Conservation (phyloP, 805 yeast species). For the Wickerhamiella parazyma region DNA sequence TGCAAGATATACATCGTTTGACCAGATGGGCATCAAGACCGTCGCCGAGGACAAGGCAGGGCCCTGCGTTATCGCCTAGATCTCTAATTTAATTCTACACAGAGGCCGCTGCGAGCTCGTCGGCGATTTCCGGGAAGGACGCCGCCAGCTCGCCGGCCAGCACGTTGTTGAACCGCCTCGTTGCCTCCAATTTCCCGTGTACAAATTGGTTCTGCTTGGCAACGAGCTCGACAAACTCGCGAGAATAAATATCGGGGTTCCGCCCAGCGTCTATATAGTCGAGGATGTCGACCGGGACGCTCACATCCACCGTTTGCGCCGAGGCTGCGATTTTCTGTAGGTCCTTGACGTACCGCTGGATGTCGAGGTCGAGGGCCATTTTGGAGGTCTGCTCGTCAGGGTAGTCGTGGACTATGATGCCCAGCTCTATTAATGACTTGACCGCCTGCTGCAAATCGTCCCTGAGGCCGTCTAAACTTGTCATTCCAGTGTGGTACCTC, state of each 20-base stretch:
- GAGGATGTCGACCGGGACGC: conserved; percentile 63
- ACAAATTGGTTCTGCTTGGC: conserved; percentile 77
- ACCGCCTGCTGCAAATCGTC: conserved; percentile 39
- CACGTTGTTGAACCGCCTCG: conserved; percentile 44
- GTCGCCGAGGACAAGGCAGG: conserved; percentile 14
- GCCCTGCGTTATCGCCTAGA: conserved; percentile 15
- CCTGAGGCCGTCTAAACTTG: conserved; percentile 14
- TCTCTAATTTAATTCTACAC: not conserved
- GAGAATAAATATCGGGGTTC: conserved; percentile 90
- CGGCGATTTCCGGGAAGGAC: conserved; percentile 66
- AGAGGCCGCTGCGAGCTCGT: conserved; percentile 30
- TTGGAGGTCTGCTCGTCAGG: conserved; percentile 78
- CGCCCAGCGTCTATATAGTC: conserved; percentile 92
- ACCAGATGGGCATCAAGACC: conserved; percentile 20
- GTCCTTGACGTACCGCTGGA: conserved; percentile 15
- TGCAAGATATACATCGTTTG: conserved; percentile 14
- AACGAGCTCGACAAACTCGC: conserved; percentile 94
- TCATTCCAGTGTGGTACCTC: no score
- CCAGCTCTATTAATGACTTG: conserved; percentile 77
- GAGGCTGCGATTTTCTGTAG: conserved; percentile 12
- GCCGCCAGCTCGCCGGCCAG: conserved; percentile 55
- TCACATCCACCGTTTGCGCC: conserved; percentile 13
- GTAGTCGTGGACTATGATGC: conserved; percentile 85
- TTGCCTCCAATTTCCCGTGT: conserved; percentile 69
- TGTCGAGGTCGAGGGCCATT: conserved; percentile 33